phyloP scores from a whole-genome alignment of 1,139 yeast genomes.

The Maudiozyma humilis region DNA sequence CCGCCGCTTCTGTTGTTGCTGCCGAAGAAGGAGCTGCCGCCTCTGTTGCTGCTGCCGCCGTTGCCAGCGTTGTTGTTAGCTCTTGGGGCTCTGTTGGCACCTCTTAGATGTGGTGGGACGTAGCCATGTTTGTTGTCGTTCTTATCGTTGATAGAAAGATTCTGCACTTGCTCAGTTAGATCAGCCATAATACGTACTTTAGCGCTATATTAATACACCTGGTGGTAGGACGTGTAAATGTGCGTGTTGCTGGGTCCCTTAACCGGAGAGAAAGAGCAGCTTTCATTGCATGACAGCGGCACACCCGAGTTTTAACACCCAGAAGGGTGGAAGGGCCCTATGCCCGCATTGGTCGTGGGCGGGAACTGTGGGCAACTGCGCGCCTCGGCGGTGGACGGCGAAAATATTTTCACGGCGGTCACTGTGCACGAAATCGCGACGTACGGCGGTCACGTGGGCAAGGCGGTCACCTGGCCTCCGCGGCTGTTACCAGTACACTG shows the following conservation, averaged over 20 bases:
- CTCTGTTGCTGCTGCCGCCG: conserved; percentile 16
- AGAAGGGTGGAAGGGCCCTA: not conserved
- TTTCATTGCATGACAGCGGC: no score
- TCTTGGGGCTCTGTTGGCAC: conserved; percentile 8
- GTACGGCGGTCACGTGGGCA: no score
- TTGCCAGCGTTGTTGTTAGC: conserved; percentile 8
- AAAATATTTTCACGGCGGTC: not conserved
- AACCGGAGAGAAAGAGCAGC: no score
- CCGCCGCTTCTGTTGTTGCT: conserved; percentile 15
- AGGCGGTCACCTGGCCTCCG: no score
- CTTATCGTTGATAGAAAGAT: conserved; percentile 34
- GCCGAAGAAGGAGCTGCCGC: conserved; percentile 20
- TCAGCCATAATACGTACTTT: conserved; percentile 34
- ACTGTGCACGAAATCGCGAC: not conserved
- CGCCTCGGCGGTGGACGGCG: not conserved
- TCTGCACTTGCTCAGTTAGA: conserved; percentile 38
- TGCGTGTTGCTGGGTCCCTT: no score
- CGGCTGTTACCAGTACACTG: no score
- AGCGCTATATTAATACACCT: not conserved
- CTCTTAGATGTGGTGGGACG: conserved; percentile 66
- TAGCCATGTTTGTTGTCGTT: conserved; percentile 33
- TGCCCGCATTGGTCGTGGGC: not conserved
- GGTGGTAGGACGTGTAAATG: not conserved
- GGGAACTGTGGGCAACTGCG: not conserved
- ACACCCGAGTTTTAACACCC: not conserved